Evolutionary conservation across 2,329 filamentous ascomycete genomes (phyloP).

Genomic region (Sporothrix dimorphospora): DNA sequence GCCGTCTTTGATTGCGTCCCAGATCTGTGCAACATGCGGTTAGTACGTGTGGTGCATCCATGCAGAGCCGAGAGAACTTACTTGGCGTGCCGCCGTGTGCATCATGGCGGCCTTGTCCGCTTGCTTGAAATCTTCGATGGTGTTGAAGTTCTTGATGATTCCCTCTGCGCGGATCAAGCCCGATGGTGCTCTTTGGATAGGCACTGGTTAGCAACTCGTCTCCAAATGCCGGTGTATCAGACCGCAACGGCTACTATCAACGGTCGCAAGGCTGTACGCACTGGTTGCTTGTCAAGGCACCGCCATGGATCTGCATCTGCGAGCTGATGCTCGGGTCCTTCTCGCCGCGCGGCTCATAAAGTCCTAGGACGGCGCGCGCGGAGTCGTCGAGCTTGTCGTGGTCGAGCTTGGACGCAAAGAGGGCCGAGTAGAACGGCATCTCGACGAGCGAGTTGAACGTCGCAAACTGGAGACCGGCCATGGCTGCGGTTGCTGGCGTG

Average conservation of each 20-base stretch:
- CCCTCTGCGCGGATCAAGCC: slow-evolving; percentile 84
- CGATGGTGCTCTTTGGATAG: slow-evolving; percentile 51
- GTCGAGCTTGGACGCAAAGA: slow-evolving; percentile 94
- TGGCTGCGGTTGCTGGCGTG: slow-evolving; percentile 40
- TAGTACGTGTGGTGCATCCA: background rate
- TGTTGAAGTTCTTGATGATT: slow-evolving; percentile 95
- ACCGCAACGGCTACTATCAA: background rate
- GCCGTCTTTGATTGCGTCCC: slow-evolving; percentile 96
- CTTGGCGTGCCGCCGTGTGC: slow-evolving; percentile 64
- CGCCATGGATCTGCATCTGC: slow-evolving; percentile 87
- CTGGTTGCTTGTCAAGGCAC: slow-evolving; percentile 81
- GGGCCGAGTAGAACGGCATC: slow-evolving; percentile 87
- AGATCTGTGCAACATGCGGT: slow-evolving; percentile 64
- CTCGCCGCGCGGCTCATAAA: slow-evolving; percentile 80
- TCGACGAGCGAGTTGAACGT: slow-evolving; percentile 94
- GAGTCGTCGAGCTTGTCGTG: slow-evolving; percentile 97
- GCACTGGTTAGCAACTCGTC: background rate
- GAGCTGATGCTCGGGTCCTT: slow-evolving; percentile 76
- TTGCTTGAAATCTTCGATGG: slow-evolving; percentile 87
- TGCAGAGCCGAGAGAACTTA: background rate
- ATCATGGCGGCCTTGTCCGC: slow-evolving; percentile 79
- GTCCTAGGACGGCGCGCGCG: slow-evolving; percentile 78
- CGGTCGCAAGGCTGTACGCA: slow-evolving; percentile 44
- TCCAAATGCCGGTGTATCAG: background rate
- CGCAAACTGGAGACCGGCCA: slow-evolving; percentile 69